These are phyloP conservation scores for Penicillium sp. DNA, from an alignment of 2,329 filamentous ascomycete genomes.

Conservation along the genomic window DNA sequence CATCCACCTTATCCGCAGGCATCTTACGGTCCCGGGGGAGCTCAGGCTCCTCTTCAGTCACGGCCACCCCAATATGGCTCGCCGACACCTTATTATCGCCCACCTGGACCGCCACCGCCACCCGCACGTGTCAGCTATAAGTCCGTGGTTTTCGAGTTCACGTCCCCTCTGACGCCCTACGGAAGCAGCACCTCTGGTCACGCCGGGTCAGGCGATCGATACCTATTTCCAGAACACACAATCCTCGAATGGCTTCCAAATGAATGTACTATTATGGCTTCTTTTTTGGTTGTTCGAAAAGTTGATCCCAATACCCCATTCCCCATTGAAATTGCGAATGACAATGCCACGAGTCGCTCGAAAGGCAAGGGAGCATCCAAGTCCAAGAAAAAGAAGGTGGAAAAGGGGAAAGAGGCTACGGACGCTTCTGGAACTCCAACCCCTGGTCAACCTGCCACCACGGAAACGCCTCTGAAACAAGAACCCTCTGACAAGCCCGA, in stretches of 20 bases:
- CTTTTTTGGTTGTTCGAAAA: conserved; percentile 51
- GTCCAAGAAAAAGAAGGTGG: conserved; percentile 40
- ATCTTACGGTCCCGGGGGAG: conserved; percentile 26
- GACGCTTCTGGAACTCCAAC: conserved; percentile 7
- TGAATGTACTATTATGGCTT: conserved; percentile 51
- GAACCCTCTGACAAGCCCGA: conserved; percentile 17
- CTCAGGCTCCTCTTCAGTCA: conserved; percentile 41
- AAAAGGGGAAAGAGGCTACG: conserved; percentile 23
- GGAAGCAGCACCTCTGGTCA: conserved; percentile 46
- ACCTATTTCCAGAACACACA: conserved; percentile 53
- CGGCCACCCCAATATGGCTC: conserved; percentile 40
- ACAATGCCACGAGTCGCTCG: conserved; percentile 32
- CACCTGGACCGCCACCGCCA: conserved; percentile 33
- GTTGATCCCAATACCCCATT: conserved; percentile 45
- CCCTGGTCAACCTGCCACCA: conserved; percentile 15
- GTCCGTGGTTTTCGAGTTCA: conserved; percentile 54
- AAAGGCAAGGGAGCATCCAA: conserved; percentile 37
- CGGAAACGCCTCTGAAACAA: conserved; percentile 24
- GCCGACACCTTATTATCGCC: conserved; percentile 38
- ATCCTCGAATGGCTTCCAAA: conserved; percentile 54
- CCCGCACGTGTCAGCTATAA: conserved; percentile 48
- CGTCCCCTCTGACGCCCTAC: conserved; percentile 46
- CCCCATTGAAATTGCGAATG: conserved; percentile 38
- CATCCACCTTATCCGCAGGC: conserved; percentile 37
- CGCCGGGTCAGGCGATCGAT: conserved; percentile 51